A percentile compares a stretch with the other conserved stretches of the same genome.
Conservation (phyloP, 208 protist genomes). For the Lotmaria passim region DNA sequence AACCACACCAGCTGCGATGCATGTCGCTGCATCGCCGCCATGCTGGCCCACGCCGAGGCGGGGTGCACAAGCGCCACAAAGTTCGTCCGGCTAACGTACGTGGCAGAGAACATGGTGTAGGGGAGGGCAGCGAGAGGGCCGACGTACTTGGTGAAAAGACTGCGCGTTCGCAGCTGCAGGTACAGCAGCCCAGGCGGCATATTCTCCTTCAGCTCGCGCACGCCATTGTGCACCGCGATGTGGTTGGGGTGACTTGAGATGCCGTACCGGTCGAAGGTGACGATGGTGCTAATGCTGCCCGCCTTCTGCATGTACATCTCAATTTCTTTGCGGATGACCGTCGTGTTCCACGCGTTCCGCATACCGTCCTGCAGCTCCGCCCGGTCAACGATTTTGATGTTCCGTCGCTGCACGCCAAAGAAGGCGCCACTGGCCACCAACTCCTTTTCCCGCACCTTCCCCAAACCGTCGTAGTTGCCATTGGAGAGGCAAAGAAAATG, state of each 20-base stretch:
- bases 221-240: constrained; percentile 89
- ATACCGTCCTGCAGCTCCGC: constrained; percentile 90
- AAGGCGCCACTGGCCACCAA: constrained; percentile 81
- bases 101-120: constrained; percentile 28
- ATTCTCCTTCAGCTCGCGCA: constrained; percentile 55
- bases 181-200: constrained; percentile 81
- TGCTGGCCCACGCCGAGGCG: constrained; percentile 49
- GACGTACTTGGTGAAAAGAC: constrained; percentile 70
- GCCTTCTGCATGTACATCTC: constrained; percentile 61
- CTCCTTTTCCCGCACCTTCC: constrained; percentile 83
- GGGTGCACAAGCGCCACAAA: constrained; percentile 70
- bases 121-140: constrained; percentile 44
- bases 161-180: constrained; percentile 65
- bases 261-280: constrained; percentile 96
- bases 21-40: constrained; percentile 90
- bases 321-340: constrained; percentile 61
- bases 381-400: constrained; percentile 74
- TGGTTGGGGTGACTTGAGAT: constrained; percentile 97
- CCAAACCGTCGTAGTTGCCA: constrained; percentile 86
- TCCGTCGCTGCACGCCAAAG: constrained; percentile 63
- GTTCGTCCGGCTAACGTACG: constrained; percentile 30
- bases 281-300: constrained; percentile 77
- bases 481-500: constrained; percentile 95
- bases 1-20: constrained; percentile 97
- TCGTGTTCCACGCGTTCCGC: constrained; percentile 62